Percentiles rank a stretch among this genome's conserved stretches.
Evolutionary conservation across 495 filamentous ascomycete genomes (phyloP).

Genomic region (Lasiosphaeria hispida): DNA sequence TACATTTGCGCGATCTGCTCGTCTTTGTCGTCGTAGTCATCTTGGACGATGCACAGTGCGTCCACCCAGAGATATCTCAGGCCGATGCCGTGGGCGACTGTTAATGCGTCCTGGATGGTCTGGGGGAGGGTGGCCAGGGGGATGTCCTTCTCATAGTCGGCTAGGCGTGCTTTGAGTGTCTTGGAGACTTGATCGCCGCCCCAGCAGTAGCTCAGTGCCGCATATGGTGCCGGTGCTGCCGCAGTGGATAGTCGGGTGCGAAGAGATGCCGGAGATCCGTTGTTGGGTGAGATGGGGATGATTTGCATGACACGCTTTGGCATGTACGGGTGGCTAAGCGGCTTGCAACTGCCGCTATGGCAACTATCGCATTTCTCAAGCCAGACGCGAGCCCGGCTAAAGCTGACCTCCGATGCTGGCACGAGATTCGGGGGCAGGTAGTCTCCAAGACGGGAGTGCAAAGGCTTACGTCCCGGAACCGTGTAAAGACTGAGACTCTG

Average conservation of each 20-base stretch:
- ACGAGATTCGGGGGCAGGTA: conserved; percentile 6
- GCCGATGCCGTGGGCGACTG: conserved; percentile 12
- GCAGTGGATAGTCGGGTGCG: neutral
- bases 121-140: conserved; percentile 4
- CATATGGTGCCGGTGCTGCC: conserved; percentile 9
- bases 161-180: neutral
- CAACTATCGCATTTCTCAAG: conserved; percentile 1
- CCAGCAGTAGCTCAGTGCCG: conserved; percentile 22
- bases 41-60: conserved; percentile 26
- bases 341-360: neutral
- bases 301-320: conserved; percentile 3
- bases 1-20: conserved; percentile 13
- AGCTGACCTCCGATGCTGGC: conserved; percentile 1
- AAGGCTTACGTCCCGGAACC: conserved; percentile 1
- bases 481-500: conserved; percentile 7
- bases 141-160: conserved; percentile 2
- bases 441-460: neutral
- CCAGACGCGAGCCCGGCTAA: conserved; percentile 3
- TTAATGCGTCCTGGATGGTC: conserved; percentile 29
- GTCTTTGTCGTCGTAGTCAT: conserved; percentile 8
- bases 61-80: conserved; percentile 30
- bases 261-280: neutral
- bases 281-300: neutral
- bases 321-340: neutral
- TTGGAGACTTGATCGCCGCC: conserved; percentile 9